Percentiles rank a stretch among this genome's conserved stretches.
Conservation (phyloP, 2,329 filamentous ascomycete genomes). For the Hymenoscyphus fraxineus region DNA sequence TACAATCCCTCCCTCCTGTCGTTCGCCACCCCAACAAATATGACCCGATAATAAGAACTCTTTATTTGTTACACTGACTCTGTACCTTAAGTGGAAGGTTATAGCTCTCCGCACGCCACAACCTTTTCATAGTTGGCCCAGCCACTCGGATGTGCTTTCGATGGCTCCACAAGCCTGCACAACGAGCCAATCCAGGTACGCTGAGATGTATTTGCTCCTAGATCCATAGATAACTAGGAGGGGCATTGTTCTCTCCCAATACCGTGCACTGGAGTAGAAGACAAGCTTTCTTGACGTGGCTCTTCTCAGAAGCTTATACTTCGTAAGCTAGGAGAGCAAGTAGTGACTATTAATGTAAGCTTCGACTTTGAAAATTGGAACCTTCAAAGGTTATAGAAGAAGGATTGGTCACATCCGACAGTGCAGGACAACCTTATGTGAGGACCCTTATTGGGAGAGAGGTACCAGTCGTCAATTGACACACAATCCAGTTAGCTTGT, state of each 20-base stretch:
- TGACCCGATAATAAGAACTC: neutral
- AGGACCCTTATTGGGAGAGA: neutral
- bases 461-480: neutral
- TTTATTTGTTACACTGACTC: neutral
- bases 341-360: neutral
- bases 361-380: neutral
- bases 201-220: neutral
- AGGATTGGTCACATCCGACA: neutral
- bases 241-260: neutral
- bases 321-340: neutral
- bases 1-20: neutral
- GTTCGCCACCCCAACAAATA: neutral
- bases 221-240: neutral
- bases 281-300: neutral
- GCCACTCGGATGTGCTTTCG: neutral
- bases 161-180: neutral
- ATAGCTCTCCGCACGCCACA: neutral
- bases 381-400: neutral
- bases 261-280: neutral
- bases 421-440: neutral
- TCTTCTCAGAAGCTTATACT: neutral
- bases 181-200: neutral
- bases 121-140: neutral
- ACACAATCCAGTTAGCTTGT: neutral
- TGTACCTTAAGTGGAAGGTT: neutral